Evolutionary conservation across 768 basidiomycete species (phyloP), one percentile per base, ranked within the genome.

Genomic region (Clathrus columnatus): DNA sequence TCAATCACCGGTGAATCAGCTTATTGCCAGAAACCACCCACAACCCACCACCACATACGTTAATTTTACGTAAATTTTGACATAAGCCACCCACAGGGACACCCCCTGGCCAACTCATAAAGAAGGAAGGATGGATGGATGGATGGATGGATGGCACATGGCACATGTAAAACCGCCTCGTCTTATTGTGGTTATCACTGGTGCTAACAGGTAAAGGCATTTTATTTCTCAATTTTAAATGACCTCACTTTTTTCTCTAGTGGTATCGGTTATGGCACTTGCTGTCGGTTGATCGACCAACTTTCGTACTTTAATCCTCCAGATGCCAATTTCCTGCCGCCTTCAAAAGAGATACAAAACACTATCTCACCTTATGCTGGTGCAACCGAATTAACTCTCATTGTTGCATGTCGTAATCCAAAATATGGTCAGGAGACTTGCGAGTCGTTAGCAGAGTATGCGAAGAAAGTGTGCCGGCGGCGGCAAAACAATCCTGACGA

Each of bases 211-310:
- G 85, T 84, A 65, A 48, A n/a, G 44, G 26, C 28, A 46, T 14
- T 54, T 27, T 5, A 20, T 20, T 32, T 27, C 29, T 4, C 7
- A 51, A 36, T 6, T 47, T 41, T 27, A 55, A 56, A 47, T 16
- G 44, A 21, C 60, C 59, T 58, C 51, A 55, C 36, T 48, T 56
- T 43, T 46, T 48, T 58, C 47, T 60, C 2, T 65, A 92, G 90
- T 36, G 91, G 91, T 54, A 76, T 93, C 17, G 91, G 91, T 16
- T 87, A 85, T 65, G 88, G 87, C 11, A 84, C 87, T 44, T 91
- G 88, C 70, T 80, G 84, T 58, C 83, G 91, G 47, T 75, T 93
- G 6, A 74, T 93, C 45, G 68, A 74, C 60, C 84, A 90, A 61
- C 71, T 91, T 17, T 79, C 79, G n/a, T 71, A 73, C 42, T 63